These are phyloP conservation scores for Cyclotella atomus DNA, from an alignment of 108 stramenopile genomes.

Conservation along the genomic window DNA sequence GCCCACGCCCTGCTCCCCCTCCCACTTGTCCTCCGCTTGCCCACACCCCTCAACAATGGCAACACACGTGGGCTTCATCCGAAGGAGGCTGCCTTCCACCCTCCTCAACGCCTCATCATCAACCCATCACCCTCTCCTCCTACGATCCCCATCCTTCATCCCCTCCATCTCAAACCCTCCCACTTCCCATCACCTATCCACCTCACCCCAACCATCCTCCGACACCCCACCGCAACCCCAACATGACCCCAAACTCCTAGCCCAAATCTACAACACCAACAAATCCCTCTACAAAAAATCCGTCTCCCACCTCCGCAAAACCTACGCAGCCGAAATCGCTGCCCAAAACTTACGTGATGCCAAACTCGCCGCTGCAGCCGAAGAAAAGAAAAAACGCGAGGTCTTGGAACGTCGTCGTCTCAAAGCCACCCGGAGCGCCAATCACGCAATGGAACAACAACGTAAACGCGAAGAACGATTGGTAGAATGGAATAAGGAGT, in stretches of 20 bases:
- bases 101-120: background rate
- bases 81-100: slow-evolving; percentile 10
- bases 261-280: slow-evolving; percentile 60
- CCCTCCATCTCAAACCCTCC: background rate
- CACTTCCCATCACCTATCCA: background rate
- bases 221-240: background rate
- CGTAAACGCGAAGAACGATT: slow-evolving; percentile 53
- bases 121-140: background rate
- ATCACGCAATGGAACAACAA: slow-evolving; percentile 59
- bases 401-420: slow-evolving; percentile 73
- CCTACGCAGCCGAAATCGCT: slow-evolving; percentile 68
- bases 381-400: slow-evolving; percentile 58
- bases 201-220: background rate
- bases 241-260: slow-evolving; percentile 16
- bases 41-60: no score
- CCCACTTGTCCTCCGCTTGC: no score
- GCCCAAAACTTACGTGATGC: slow-evolving; percentile 46
- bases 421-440: slow-evolving; percentile 68
- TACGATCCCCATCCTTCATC: background rate
- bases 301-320: slow-evolving; percentile 68
- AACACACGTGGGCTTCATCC: slow-evolving; percentile 20
- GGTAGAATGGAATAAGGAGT: slow-evolving; percentile 67
- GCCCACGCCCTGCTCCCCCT: no score
- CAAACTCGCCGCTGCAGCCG: slow-evolving; percentile 42
- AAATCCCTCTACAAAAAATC: slow-evolving; percentile 67